Conservation (phyloP, 768 basidiomycete genomes). For the Leucocoprinus birnbaumii region DNA sequence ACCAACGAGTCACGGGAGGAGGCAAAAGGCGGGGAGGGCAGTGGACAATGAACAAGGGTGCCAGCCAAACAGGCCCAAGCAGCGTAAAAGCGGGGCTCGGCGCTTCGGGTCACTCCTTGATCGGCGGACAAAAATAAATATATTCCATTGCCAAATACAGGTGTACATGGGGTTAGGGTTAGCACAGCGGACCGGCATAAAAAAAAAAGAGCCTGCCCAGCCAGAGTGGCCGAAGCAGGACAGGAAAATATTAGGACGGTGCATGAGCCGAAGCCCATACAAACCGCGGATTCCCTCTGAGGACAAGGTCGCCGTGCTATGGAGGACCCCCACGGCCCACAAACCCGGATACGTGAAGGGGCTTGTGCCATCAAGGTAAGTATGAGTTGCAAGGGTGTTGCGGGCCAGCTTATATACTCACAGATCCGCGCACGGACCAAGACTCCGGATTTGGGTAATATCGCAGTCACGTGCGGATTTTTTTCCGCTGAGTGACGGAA, state of each 20-base stretch:
- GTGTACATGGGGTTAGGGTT: constrained; percentile 14
- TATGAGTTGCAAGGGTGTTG: constrained; percentile 8
- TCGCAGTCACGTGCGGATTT: not conserved
- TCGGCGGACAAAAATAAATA: too few relatives aligned
- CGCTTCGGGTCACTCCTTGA: too few relatives aligned
- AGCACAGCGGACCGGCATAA: constrained; percentile 9
- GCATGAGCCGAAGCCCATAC: constrained; percentile 71
- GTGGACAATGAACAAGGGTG: not conserved
- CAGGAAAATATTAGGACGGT: constrained; percentile 76
- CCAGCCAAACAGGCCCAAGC: constrained; percentile 40
- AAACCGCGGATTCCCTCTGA: constrained; percentile 33
- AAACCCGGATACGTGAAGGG: constrained; percentile 16
- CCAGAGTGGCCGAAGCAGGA: constrained; percentile 63
- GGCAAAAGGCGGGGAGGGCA: not conserved
- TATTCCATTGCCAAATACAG: not conserved
- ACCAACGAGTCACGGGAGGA: not conserved
- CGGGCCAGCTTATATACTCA: not conserved
- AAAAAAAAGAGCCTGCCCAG: constrained; percentile 38
- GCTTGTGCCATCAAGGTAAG: constrained; percentile 18
- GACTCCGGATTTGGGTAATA: not conserved
- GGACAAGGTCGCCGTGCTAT: constrained; percentile 19
- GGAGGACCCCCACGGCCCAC: constrained; percentile 12
- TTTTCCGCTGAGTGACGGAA: not conserved
- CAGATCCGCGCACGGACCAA: constrained; percentile 9
- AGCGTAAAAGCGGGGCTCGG: constrained; percentile 4